Evolutionary conservation across 1,139 yeast species (phyloP), one percentile per base, ranked within the genome.

Genomic region (Casaregolazyma suthepensis): DNA sequence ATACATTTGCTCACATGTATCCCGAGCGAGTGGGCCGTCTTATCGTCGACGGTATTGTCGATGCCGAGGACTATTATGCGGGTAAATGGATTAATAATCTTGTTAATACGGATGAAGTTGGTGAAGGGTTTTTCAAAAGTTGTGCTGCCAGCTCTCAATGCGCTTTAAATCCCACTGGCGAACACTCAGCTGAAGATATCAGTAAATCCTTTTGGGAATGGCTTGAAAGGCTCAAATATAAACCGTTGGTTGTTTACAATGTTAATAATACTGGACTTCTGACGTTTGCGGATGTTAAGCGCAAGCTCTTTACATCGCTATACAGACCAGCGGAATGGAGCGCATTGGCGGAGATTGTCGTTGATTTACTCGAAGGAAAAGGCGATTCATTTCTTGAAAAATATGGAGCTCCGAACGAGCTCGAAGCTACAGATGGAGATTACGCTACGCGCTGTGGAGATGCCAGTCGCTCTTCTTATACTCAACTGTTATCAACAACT

Each of bases 1-100:
- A 56, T 47, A 56, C 59, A 6, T 56, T 57, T 54, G 60, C 60
- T 35, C 60, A 57, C 31, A 22, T 56, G 48, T 57, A 53, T 40
- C 60, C 60, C 26, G 54, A 51, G n/a, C 37, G 31, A n/a, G 56
- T 54, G 4, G 59, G 60, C 2, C 46, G 59, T 26, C 56, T 57
- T 56, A 55, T 56, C 43, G 56, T 57, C 10, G 60, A 57, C 40
- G 60, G 59, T 13, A 54, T 56, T 12, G 50, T 51, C 45, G 60
- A 57, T 46, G 59, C 56, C 23, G 54, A 51, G 12, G 59, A 53
- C 29, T 57, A 57, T 43, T 57, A 56, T 35, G 53, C 43, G 20
- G 59, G 59, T 12, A 40, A 48, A 15, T 55, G 58, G 58, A 20
- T 51, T 15, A 20, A 37, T 2, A 55, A 55, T 22, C 47, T 56